Evolutionary conservation across 805 yeast species (phyloP).

Genomic region (Ogataea saltuana): DNA sequence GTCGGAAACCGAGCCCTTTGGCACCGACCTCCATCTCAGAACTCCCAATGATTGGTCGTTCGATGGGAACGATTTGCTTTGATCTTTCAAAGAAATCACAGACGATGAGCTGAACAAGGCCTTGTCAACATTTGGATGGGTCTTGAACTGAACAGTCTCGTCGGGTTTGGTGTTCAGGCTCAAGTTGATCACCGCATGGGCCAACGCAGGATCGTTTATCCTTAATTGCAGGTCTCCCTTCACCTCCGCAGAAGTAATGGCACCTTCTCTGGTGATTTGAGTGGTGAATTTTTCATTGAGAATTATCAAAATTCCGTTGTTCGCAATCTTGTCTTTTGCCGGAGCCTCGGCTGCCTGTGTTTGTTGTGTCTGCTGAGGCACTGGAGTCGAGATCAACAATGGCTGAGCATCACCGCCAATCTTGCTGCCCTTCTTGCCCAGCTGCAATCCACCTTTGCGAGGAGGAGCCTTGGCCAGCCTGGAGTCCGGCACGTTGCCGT

Average conservation of each 20-base stretch:
- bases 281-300: constrained; percentile 78
- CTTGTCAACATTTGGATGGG: constrained; percentile 96
- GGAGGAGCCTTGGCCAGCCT: constrained; percentile 37
- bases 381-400: constrained; percentile 30
- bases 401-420: constrained; percentile 33
- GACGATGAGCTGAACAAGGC: constrained; percentile 56
- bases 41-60: constrained; percentile 91
- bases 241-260: constrained; percentile 65
- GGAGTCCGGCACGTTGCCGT: constrained; percentile 16
- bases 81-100: constrained; percentile 73
- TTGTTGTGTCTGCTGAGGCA: constrained; percentile 21
- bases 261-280: constrained; percentile 81
- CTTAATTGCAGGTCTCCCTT: constrained; percentile 91
- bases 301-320: constrained; percentile 78
- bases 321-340: constrained; percentile 40
- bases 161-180: constrained; percentile 47
- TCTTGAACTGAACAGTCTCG: constrained; percentile 68
- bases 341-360: constrained; percentile 25
- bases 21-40: constrained; percentile 84
- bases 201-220: constrained; percentile 71
- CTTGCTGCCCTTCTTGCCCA: constrained; percentile 55
- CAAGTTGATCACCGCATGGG: constrained; percentile 65
- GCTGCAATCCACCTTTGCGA: constrained; percentile 73
- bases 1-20: constrained; percentile 47
- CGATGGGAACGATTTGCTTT: constrained; percentile 80